Conservation (phyloP, 2,329 filamentous ascomycete species). For the Neonectria coccinea region DNA sequence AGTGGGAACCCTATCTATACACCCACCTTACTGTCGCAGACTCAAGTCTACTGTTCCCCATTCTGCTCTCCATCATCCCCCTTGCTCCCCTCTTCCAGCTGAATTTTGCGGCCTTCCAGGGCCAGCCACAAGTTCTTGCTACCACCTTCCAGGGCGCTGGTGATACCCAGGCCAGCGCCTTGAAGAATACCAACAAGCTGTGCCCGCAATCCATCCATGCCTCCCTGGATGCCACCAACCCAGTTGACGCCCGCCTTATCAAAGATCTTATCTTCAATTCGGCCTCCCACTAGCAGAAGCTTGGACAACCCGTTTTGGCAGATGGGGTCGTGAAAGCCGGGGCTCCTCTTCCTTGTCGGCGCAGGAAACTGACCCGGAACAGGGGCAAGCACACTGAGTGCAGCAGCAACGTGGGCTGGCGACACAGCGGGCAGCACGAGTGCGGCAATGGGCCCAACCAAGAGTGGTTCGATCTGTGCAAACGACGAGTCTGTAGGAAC, state of each 20-base stretch:
- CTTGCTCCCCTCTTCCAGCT: constrained; percentile 74
- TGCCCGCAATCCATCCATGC: constrained; percentile 81
- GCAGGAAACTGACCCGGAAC: constrained; percentile 79
- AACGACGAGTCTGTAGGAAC: constrained; percentile 57
- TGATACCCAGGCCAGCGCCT: constrained; percentile 80
- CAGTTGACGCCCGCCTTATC: constrained; percentile 76
- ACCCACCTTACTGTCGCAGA: constrained; percentile 7
- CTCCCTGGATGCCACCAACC: constrained; percentile 81
- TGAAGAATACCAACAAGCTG: constrained; percentile 87
- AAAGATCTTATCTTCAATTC: constrained; percentile 87
- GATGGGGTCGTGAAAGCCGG: constrained; percentile 81
- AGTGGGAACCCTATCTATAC: constrained; percentile 27
- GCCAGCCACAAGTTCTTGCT: constrained; percentile 88
- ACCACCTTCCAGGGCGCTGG: constrained; percentile 81
- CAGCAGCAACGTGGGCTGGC: constrained; percentile 84
- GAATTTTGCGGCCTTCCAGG: constrained; percentile 82
- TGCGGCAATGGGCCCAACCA: constrained; percentile 84
- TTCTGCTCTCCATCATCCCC: constrained; percentile 28
- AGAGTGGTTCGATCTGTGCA: constrained; percentile 75
- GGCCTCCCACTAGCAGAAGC: constrained; percentile 84
- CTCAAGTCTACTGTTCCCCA: constrained; percentile 19
- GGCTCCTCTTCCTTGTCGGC: constrained; percentile 79
- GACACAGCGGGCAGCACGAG: constrained; percentile 86
- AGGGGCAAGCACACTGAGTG: constrained; percentile 81
- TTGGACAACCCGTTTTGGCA: constrained; percentile 89